Evolutionary conservation across 2,329 filamentous ascomycete species (phyloP).

Genomic region (Talaromyces rugulosus): DNA sequence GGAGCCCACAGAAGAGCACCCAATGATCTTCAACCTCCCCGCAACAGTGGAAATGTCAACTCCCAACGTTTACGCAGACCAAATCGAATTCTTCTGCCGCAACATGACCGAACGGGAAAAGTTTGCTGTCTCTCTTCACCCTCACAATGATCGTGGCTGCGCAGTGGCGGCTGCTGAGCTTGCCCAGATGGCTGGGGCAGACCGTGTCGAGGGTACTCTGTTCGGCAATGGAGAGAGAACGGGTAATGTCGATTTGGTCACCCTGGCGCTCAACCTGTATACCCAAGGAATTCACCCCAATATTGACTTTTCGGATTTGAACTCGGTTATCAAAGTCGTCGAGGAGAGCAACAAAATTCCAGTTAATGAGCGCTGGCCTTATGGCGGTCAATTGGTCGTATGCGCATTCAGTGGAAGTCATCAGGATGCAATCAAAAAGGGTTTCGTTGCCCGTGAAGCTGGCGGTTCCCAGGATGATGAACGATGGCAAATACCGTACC

Average conservation of each 20-base stretch:
- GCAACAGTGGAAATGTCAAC: slow-evolving; percentile 94
- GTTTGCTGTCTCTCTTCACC: slow-evolving; percentile 83
- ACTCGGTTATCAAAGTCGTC: slow-evolving; percentile 78
- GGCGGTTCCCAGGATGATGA: slow-evolving; percentile 58
- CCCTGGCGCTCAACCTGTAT: slow-evolving; percentile 87
- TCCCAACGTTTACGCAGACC: slow-evolving; percentile 92
- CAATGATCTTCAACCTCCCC: slow-evolving; percentile 94
- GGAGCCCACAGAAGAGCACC: slow-evolving; percentile 72
- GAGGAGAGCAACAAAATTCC: slow-evolving; percentile 94
- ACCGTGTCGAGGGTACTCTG: slow-evolving; percentile 88
- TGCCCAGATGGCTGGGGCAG: slow-evolving; percentile 92
- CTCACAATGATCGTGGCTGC: slow-evolving; percentile 91
- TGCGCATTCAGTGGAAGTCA: slow-evolving; percentile 89
- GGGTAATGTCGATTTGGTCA: slow-evolving; percentile 92
- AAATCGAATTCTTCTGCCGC: slow-evolving; percentile 91
- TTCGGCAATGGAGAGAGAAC: slow-evolving; percentile 95
- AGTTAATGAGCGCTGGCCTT: slow-evolving; percentile 82
- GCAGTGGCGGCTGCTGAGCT: slow-evolving; percentile 86
- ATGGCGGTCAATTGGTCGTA: slow-evolving; percentile 86
- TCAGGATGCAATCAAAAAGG: slow-evolving; percentile 96
- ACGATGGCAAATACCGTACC: slow-evolving; percentile 81
- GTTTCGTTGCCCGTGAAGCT: slow-evolving; percentile 62
- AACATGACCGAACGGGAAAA: slow-evolving; percentile 81
- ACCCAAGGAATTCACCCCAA: slow-evolving; percentile 83
- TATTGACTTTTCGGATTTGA: slow-evolving; percentile 89